Base-by-base conservation (phyloP, 345 rosid genomes). In the Gossypium rotundifolium region DNA sequence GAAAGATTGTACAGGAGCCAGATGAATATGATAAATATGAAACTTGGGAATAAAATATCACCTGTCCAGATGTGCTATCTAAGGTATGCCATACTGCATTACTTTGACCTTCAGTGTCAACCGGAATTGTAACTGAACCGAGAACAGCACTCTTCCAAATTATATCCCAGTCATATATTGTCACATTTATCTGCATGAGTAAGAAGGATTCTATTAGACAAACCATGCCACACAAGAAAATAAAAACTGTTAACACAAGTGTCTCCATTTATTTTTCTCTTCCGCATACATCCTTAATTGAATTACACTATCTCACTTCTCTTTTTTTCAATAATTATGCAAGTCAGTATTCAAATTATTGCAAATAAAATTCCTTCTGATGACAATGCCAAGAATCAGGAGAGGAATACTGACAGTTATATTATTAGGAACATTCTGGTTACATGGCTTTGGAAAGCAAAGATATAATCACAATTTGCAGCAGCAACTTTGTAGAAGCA, bases 131-230 rank as follows among this genome's bases (percentile, higher is more conserved):
- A 74, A 93, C 99, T 33, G 98, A 90, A 83, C 98, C 98, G 76
- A 95, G 97, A 78, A 88, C 86, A 54, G 99, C 81, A 87, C 99
- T 95, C 84, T 93, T 95, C 99, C 99, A 95, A 77, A 95, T 90
- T 75, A 95, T 93, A 83, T 95, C 99, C 99, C 99, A 95, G 75
- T 95, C 99, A 86, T 93, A 93, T 85, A 95, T 93, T 42, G 98
- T 91, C 65, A 93, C 96, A 77, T 82, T 93, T 74, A 95, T 90
- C 99, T 95, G 90, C 53, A 66, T 20, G 65, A 71, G 63, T 55
- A 62, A 38, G 33, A 48, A 53, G 52, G 65, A 16, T 65, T 40
- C 60, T 45, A 33, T 55, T 29, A 33, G 65, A 64, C 12, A 70
- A 69, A 69, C 38, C 62, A 7, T 13, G 17, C 27, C 25, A 22